A percentile compares a stretch with the other conserved stretches of the same genome.
Conservation (phyloP, 306 rosid species). For the Cucurbita ficifolia region DNA sequence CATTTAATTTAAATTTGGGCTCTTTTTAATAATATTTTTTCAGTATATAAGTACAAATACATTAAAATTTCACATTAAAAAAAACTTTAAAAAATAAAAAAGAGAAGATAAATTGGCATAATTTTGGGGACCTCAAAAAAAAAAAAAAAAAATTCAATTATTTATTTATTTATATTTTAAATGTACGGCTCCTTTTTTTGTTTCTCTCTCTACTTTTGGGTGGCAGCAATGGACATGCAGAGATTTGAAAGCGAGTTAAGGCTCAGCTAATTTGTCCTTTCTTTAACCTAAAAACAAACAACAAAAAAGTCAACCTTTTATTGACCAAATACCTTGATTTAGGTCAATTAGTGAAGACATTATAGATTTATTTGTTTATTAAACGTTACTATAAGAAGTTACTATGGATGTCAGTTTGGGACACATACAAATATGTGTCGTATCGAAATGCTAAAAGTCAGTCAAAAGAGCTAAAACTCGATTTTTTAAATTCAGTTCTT, state of each 20-base stretch:
- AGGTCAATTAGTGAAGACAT: too few relatives aligned
- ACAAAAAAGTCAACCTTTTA: neutral
- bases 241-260: constrained; percentile 6
- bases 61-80: neutral
- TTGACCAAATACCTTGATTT: neutral
- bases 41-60: neutral
- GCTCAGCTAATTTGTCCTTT: neutral
- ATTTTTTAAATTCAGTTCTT: too few relatives aligned
- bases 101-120: constrained; percentile 8
- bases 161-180: neutral
- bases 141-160: neutral
- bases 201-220: neutral
- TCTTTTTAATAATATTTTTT: neutral
- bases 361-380: too few relatives aligned
- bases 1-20: too few relatives aligned
- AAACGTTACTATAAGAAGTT: too few relatives aligned
- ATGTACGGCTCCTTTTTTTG: constrained; percentile 12
- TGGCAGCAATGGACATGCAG: neutral
- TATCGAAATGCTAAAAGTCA: too few relatives aligned
- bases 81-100: neutral
- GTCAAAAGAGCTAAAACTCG: too few relatives aligned
- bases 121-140: constrained; percentile 28
- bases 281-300: neutral
- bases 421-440: too few relatives aligned
- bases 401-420: too few relatives aligned